Evolutionary conservation across 2,329 filamentous ascomycete species (phyloP).

Genomic region (Apiospora aurea): DNA sequence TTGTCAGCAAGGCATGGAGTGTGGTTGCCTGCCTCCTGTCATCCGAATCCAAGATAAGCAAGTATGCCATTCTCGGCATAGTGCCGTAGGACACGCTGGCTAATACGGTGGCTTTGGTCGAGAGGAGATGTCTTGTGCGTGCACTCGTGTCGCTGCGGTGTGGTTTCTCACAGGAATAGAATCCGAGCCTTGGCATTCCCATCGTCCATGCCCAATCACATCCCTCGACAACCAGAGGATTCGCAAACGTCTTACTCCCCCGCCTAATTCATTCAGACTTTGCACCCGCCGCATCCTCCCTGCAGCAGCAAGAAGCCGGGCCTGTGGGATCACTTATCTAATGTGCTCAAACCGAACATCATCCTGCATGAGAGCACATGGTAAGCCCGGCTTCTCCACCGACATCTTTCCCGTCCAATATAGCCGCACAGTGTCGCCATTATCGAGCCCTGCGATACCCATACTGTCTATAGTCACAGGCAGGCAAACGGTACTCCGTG

Average conservation of each 20-base stretch:
- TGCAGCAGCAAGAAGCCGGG: not conserved
- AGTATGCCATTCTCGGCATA: not conserved
- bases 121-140: not conserved
- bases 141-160: not conserved
- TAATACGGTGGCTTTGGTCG: not conserved
- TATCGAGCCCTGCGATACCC: not conserved
- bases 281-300: not conserved
- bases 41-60: not conserved
- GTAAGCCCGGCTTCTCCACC: not conserved
- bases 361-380: not conserved
- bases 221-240: not conserved
- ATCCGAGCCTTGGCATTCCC: not conserved
- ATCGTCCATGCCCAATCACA: not conserved
- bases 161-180: not conserved
- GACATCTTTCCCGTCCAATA: not conserved
- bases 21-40: not conserved
- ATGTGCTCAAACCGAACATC: not conserved
- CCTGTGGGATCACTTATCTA: slow-evolving; percentile 2
- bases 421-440: not conserved
- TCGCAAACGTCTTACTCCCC: not conserved
- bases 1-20: not conserved
- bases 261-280: not conserved
- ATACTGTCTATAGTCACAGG: not conserved
- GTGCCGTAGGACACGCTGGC: not conserved
- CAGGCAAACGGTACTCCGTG: not conserved